Evolutionary conservation across 371 early-diverging fungal species (phyloP).

Genomic region (Funneliformis caledonium): DNA sequence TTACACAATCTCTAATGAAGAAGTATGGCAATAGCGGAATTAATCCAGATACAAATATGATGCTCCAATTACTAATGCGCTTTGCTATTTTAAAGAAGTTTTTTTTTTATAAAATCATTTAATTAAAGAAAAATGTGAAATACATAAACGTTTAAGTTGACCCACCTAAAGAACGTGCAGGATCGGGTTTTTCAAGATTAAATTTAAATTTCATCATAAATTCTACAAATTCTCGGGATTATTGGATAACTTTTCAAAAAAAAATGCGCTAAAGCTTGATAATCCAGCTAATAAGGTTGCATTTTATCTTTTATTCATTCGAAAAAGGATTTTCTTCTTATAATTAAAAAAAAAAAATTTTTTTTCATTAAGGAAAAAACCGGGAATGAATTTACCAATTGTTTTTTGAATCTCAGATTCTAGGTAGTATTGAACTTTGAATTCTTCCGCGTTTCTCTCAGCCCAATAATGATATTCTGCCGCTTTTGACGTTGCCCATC

Average conservation of each 20-base stretch:
- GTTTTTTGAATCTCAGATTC: slow-evolving; percentile 71
- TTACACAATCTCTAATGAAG: slow-evolving; percentile 51
- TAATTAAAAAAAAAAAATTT: neutral
- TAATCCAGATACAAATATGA: slow-evolving; percentile 74
- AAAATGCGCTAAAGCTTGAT: slow-evolving; percentile 59
- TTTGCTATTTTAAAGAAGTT: slow-evolving; percentile 49
- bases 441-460: slow-evolving; percentile 60
- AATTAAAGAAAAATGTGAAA: neutral
- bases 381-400: slow-evolving; percentile 38
- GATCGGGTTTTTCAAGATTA: slow-evolving; percentile 64
- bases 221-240: slow-evolving; percentile 67
- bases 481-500: slow-evolving; percentile 65
- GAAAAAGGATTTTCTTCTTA: neutral
- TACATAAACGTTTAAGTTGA: neutral
- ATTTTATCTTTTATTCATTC: slow-evolving; percentile 50
- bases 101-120: neutral
- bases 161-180: slow-evolving; percentile 63
- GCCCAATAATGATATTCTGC: slow-evolving; percentile 73
- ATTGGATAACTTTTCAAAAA: slow-evolving; percentile 57
- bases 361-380: neutral
- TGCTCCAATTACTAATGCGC: slow-evolving; percentile 66
- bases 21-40: slow-evolving; percentile 73
- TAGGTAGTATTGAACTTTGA: slow-evolving; percentile 62
- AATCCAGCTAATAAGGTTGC: slow-evolving; percentile 64
- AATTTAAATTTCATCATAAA: slow-evolving; percentile 82